A percentile compares a stretch with the other conserved stretches of the same genome.
These are phyloP conservation scores for Aleurites moluccanus DNA, from an alignment of 441 rosid species.

Conservation along the genomic window DNA sequence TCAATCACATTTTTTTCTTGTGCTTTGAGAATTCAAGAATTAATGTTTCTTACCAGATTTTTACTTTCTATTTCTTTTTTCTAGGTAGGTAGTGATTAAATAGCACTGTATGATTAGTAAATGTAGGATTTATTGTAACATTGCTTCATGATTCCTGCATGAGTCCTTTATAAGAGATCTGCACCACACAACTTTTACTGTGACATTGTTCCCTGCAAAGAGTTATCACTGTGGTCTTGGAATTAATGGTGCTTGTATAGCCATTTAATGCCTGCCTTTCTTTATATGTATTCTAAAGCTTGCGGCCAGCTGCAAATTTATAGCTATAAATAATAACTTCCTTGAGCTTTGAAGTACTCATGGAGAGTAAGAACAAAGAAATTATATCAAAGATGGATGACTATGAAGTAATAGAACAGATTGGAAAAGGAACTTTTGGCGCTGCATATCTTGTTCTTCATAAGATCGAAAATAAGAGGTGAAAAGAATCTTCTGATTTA, in stretches of 20 bases:
- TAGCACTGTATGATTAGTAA: conserved; percentile 7
- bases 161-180: conserved; percentile 20
- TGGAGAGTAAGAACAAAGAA: conserved; percentile 28
- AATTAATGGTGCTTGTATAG: conserved; percentile 19
- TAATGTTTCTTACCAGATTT: not conserved
- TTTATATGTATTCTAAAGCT: conserved; percentile 17
- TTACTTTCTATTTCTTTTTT: not conserved
- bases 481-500: conserved; percentile 6
- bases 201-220: conserved; percentile 26
- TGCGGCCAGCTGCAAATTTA: not conserved
- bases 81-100: conserved; percentile 10
- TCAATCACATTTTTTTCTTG: conserved; percentile 3
- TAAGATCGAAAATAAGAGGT: conserved; percentile 54
- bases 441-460: conserved; percentile 60
- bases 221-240: conserved; percentile 3
- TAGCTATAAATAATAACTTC: not conserved
- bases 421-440: conserved; percentile 65
- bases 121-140: conserved; percentile 37
- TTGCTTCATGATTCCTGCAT: conserved; percentile 31
- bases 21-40: conserved; percentile 15
- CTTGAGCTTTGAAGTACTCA: conserved; percentile 10
- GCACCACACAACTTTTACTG: conserved; percentile 22
- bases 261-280: conserved; percentile 17
- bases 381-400: conserved; percentile 44
- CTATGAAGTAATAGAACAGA: conserved; percentile 63